Evolutionary conservation across 2,329 filamentous ascomycete genomes (phyloP).

Genomic region (Colletotrichum theobromicola): DNA sequence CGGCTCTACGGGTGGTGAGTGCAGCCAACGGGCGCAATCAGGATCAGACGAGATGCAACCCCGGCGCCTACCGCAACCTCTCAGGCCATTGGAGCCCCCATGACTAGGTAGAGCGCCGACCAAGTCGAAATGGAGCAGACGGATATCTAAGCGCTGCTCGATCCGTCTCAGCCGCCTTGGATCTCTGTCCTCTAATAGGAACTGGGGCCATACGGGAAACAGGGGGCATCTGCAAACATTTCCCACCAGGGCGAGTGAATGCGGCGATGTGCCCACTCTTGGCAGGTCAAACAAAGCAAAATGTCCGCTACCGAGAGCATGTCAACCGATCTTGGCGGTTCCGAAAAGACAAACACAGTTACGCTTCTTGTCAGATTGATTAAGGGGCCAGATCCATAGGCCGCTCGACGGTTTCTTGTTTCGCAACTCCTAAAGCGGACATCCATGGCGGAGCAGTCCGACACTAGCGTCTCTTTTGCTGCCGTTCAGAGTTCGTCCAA

Average conservation of each 20-base stretch:
- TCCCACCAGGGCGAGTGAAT: neutral
- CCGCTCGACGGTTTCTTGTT: neutral
- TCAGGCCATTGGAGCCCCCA: neutral
- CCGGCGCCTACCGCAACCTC: neutral
- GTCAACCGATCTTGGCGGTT: neutral
- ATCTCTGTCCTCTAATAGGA: neutral
- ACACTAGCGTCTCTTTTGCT: neutral
- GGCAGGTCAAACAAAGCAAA: neutral
- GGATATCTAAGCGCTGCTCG: neutral
- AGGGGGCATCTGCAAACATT: neutral
- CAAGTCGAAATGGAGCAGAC: neutral
- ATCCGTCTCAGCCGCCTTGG: neutral
- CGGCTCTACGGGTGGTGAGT: neutral
- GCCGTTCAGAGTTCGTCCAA: neutral
- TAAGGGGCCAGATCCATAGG: neutral
- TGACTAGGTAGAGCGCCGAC: neutral
- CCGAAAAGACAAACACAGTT: neutral
- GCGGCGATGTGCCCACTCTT: neutral
- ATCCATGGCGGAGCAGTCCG: neutral
- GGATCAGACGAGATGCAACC: neutral
- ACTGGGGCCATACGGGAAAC: neutral
- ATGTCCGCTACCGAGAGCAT: neutral
- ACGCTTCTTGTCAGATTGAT: neutral
- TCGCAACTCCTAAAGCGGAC: neutral
- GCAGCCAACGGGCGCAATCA: neutral